Conservation (phyloP, 2,329 filamentous ascomycete genomes). For the Curvularia lunata region DNA sequence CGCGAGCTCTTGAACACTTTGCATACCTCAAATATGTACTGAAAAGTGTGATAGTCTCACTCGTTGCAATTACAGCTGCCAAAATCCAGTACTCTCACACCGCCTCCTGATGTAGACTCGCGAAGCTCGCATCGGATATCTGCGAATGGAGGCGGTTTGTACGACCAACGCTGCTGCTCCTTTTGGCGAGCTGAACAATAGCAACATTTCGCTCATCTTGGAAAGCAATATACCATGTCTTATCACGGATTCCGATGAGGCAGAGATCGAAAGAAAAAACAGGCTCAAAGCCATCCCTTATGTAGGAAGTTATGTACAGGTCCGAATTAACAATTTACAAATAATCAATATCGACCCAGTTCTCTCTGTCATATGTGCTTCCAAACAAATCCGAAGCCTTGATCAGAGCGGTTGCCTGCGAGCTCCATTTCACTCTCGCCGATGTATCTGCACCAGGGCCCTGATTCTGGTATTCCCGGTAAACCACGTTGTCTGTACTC, state of each 20-base stretch:
- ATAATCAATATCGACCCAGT: slow-evolving; percentile 26
- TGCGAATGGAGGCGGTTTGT: no score
- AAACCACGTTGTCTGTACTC: slow-evolving; percentile 21
- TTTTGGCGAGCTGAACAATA: no score
- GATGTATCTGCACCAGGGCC: slow-evolving; percentile 20
- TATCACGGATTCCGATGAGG: not conserved
- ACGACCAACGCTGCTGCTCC: no score
- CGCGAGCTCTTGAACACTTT: no score
- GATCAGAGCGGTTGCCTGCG: slow-evolving; percentile 12
- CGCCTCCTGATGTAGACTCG: no score
- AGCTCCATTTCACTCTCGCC: slow-evolving; percentile 16
- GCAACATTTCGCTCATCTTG: no score
- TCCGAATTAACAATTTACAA: not conserved
- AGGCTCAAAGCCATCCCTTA: not conserved
- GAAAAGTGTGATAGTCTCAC: no score
- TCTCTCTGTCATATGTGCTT: slow-evolving; percentile 20
- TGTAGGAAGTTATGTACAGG: not conserved
- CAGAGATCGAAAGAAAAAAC: no score
- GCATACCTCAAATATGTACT: no score
- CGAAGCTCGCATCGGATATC: no score
- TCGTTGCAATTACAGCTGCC: no score
- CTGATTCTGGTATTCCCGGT: slow-evolving; percentile 26
- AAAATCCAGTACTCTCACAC: no score
- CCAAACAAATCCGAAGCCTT: slow-evolving; percentile 21
- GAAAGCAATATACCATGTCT: not conserved